phyloP scores from a whole-genome alignment of 257 asterid species.

The Solanum sparsipilum region DNA sequence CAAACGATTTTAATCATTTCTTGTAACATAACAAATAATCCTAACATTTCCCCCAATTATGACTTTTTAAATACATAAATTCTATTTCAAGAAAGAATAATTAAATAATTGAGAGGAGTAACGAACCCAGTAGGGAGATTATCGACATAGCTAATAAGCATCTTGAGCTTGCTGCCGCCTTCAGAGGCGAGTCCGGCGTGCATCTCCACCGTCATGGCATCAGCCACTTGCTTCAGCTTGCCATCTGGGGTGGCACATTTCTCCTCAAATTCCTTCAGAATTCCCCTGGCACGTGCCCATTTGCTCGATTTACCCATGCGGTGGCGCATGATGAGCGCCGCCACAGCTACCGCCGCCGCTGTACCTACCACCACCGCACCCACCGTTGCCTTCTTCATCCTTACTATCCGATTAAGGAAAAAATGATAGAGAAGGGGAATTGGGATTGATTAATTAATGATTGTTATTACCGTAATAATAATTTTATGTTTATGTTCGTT shows the following conservation, averaged over 20 bases:
- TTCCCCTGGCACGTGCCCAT: conserved; percentile 49
- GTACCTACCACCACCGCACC: conserved; percentile 70
- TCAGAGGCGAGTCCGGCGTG: conserved; percentile 83
- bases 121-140: conserved; percentile 70
- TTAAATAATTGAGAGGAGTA: neutral
- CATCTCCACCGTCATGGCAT: conserved; percentile 83
- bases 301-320: conserved; percentile 47
- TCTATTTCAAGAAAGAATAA: neutral
- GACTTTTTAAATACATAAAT: neutral
- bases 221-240: conserved; percentile 56
- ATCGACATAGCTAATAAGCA: conserved; percentile 75
- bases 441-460: too few relatives aligned
- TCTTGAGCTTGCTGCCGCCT: conserved; percentile 82
- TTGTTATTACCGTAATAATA: neutral
- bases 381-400: conserved; percentile 54
- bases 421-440: neutral
- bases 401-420: neutral
- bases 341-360: conserved; percentile 56
- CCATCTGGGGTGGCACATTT: conserved; percentile 63
- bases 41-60: neutral
- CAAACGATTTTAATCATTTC: neutral
- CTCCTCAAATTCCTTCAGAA: conserved; percentile 62
- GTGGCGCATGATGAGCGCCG: conserved; percentile 55
- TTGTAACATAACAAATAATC: neutral
- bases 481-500: neutral